These are phyloP conservation scores for Bacidia gigantensis DNA, from an alignment of 495 filamentous ascomycete species.

Conservation along the genomic window DNA sequence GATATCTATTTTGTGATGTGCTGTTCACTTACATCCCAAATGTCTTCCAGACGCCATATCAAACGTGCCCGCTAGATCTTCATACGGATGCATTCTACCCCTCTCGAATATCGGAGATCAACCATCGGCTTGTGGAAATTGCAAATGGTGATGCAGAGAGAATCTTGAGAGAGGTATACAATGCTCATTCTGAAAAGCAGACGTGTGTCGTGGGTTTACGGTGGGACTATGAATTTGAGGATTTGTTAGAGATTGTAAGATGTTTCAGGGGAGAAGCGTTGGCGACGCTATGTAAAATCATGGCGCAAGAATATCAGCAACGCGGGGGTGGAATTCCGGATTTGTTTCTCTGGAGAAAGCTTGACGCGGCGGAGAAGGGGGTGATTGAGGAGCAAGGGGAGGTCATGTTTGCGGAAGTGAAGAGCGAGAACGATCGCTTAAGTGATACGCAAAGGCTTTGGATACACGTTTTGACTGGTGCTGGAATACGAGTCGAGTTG, in stretches of 20 bases:
- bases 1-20: conserved; percentile 83
- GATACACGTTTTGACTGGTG: conserved; percentile 82
- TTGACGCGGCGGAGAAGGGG: conserved; percentile 14
- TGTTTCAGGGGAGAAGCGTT: conserved; percentile 72
- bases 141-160: conserved; percentile 54
- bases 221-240: conserved; percentile 74
- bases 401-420: conserved; percentile 82
- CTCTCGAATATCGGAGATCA: conserved; percentile 72
- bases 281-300: conserved; percentile 73
- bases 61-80: conserved; percentile 85
- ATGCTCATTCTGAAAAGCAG: conserved; percentile 46
- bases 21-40: conserved; percentile 90
- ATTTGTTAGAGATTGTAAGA: conserved; percentile 65
- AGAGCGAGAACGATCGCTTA: conserved; percentile 87
- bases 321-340: conserved; percentile 84
- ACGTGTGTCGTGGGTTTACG: conserved; percentile 83
- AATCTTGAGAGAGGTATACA: conserved; percentile 56
- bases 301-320: conserved; percentile 87
- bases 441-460: conserved; percentile 94
- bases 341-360: conserved; percentile 67
- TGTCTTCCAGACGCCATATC: conserved; percentile 89
- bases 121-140: conserved; percentile 73
- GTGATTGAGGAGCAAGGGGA: conserved; percentile 31
- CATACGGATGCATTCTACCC: conserved; percentile 91
- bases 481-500: conserved; percentile 74